A percentile compares a stretch with the other conserved stretches of the same genome.
Evolutionary conservation across 2,329 filamentous ascomycete genomes (phyloP).

Genomic region (Sporothrix luriei): DNA sequence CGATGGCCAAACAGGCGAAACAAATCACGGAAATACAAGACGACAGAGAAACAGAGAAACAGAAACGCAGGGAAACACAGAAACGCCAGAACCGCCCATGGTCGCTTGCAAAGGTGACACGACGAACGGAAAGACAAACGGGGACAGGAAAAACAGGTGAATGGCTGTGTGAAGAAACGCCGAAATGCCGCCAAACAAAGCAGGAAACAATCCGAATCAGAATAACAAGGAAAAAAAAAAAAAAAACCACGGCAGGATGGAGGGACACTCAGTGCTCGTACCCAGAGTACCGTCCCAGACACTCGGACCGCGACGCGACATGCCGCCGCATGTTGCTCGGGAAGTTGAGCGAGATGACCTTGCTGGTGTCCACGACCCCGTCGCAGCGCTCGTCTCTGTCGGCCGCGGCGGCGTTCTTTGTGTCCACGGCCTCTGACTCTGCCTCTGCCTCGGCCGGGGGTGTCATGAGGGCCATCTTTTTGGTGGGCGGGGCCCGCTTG

Average conservation of each 20-base stretch:
- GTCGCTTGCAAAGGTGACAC: conserved; percentile 16
- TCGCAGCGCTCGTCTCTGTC: background rate
- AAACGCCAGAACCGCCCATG: conserved; percentile 15
- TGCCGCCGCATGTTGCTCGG: conserved; percentile 23
- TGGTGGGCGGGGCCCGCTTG: background rate
- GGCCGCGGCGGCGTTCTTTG: background rate
- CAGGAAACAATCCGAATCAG: background rate
- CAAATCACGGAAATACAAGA: background rate
- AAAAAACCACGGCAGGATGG: background rate
- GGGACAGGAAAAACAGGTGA: background rate
- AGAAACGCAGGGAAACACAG: background rate
- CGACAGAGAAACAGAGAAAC: background rate
- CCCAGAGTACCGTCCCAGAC: conserved; percentile 1
- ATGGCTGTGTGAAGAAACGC: background rate
- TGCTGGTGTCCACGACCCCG: background rate
- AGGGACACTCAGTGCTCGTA: conserved; percentile 9
- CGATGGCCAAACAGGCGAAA: background rate
- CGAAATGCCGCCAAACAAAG: conserved; percentile 8
- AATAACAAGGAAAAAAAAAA: background rate
- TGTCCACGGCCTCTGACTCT: conserved; percentile 2
- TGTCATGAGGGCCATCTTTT: conserved; percentile 8
- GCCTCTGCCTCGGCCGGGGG: background rate
- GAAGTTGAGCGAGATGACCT: background rate
- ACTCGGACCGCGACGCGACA: conserved; percentile 29
- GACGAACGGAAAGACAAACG: background rate